Evolutionary conservation across 2,329 filamentous ascomycete genomes (phyloP), one percentile per base, ranked within the genome.

Genomic region (Cadophora luteo-olivacea): DNA sequence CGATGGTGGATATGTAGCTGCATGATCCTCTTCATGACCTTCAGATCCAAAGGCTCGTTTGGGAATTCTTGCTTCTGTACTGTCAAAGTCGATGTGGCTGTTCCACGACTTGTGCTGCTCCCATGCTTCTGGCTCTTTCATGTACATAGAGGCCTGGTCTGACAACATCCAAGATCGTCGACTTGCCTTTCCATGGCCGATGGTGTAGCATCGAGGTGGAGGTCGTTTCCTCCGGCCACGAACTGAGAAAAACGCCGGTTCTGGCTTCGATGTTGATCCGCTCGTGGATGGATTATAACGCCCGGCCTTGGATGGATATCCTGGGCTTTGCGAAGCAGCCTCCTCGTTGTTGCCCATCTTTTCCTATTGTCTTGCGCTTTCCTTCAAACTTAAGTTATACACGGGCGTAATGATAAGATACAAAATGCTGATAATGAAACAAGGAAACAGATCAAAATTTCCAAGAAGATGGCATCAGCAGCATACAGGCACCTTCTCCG

Each of bases 401-500:
- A 29, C 29, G 29, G 29, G 3, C 2, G 14, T 61, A 52, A 38
- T 36, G 16, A 38, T 57, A 24, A 14, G 22, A 25, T 16, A 32
- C 7, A 36, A 49, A 49, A 33, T 49, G 52, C 54, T 58, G 54
- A 51, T 25, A 25, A 29, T 32, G 32, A 52, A 48, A 51, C 1
- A 24, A n/a, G 24, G n/a, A 64, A 79, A 33, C 33, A 65, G 41
- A 22, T 25, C 5, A 51, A 12, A 14, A 22, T 16, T 48, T 2
- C 0, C 7, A 4, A 22, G 4, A 68, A 75, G 62, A 89, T 94
- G 84, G 92, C 92, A 19, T 82, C 93, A 66, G 84, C 86, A 77
- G 93, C 93, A 48, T 98, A 97, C 82, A 86, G 94, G 77, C 85
- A 91, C 73, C 83, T 98, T 52, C 84, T 97, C 75, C 93, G 95